phyloP scores from a whole-genome alignment of 768 basidiomycete species.

The Sporobolomyces pararoseus region DNA sequence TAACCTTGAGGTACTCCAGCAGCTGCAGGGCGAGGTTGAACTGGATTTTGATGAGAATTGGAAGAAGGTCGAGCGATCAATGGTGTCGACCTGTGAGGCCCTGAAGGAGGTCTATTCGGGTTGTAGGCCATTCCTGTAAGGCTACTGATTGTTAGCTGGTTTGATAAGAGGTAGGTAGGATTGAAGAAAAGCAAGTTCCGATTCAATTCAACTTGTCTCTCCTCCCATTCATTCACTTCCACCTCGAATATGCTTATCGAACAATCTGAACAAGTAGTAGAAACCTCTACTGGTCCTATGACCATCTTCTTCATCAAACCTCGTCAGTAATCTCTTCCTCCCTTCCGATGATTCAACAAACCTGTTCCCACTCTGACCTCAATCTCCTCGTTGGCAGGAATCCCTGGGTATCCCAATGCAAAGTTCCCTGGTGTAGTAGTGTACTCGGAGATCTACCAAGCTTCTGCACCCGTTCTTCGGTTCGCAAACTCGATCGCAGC shows the following conservation, averaged over 20 bases:
- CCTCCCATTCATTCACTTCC: conserved; percentile 2
- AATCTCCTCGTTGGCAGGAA: conserved; percentile 32
- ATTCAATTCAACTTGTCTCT: not conserved
- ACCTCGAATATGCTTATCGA: conserved; percentile 49
- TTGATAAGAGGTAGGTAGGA: too few species aligned
- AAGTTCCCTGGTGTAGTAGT: conserved; percentile 50
- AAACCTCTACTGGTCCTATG: conserved; percentile 49
- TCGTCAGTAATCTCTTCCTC: not conserved
- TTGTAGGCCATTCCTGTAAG: conserved; percentile 9
- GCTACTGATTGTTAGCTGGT: too few species aligned
- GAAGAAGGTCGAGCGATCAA: conserved; percentile 3
- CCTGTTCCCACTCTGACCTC: not conserved
- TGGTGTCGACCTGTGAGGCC: not conserved
- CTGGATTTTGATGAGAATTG: not conserved
- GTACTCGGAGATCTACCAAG: conserved; percentile 43
- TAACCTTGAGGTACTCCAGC: not conserved
- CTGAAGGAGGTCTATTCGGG: conserved; percentile 4
- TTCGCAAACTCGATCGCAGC: conserved; percentile 48
- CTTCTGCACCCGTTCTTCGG: conserved; percentile 36
- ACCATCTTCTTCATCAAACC: conserved; percentile 50
- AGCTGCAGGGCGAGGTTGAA: not conserved
- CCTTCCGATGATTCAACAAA: not conserved
- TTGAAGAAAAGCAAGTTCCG: too few species aligned
- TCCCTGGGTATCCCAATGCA: conserved; percentile 51
- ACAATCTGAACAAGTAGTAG: conserved; percentile 48